phyloP scores from a whole-genome alignment of 352 stramenopile genomes.

The Globisporangium uncinulatum region DNA sequence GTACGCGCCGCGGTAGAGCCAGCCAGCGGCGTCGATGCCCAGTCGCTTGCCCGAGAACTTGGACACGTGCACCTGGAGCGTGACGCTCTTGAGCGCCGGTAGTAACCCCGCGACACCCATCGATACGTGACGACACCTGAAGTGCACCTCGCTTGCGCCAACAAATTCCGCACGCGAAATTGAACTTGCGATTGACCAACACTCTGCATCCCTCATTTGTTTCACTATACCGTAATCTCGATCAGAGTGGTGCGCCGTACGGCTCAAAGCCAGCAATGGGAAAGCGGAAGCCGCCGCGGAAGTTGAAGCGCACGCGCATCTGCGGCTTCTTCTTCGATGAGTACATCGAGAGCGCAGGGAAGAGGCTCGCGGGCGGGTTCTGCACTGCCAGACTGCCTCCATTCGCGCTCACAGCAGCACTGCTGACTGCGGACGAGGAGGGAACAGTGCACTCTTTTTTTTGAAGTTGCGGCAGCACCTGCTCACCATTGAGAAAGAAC shows the following conservation, averaged over 20 bases:
- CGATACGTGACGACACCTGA: neutral
- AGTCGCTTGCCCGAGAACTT: constrained; percentile 73
- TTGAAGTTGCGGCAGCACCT: constrained; percentile 34
- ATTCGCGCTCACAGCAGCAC: neutral
- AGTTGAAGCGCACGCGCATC: constrained; percentile 73
- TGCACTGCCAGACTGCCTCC: constrained; percentile 34
- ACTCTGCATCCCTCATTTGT: constrained; percentile 2
- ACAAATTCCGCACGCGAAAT: constrained; percentile 2
- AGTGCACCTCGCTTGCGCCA: neutral
- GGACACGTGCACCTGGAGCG: constrained; percentile 61
- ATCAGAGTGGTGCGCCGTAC: constrained; percentile 50
- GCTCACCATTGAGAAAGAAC: constrained; percentile 74
- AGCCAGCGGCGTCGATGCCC: constrained; percentile 63
- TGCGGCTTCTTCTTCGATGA: constrained; percentile 63
- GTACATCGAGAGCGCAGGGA: constrained; percentile 73
- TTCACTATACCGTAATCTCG: neutral
- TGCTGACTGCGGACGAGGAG: no score
- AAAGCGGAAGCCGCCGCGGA: constrained; percentile 66
- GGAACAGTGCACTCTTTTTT: no score
- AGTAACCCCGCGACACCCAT: constrained; percentile 76
- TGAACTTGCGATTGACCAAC: constrained; percentile 7
- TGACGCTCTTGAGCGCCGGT: constrained; percentile 63
- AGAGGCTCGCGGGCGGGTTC: constrained; percentile 55
- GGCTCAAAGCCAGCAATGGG: constrained; percentile 63
- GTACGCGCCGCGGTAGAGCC: constrained; percentile 91